Conservation (phyloP, 2,329 filamentous ascomycete species). For the Neurospora crassa region DNA sequence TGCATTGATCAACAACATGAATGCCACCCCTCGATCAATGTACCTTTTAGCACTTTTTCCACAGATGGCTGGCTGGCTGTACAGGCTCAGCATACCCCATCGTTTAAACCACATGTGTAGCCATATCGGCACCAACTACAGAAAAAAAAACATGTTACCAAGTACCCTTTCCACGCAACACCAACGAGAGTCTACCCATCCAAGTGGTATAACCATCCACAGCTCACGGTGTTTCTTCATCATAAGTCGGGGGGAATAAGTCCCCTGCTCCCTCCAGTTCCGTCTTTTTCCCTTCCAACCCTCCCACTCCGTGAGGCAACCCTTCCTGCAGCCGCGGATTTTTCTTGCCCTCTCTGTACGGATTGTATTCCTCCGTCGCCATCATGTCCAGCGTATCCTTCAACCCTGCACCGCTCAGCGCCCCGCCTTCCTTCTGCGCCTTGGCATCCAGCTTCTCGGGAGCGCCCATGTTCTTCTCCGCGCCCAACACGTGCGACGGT, state of each 20-base stretch:
- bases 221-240: background rate
- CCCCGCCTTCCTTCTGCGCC: background rate
- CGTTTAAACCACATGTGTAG: background rate
- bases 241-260: background rate
- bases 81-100: background rate
- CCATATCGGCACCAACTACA: background rate
- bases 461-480: conserved; percentile 3
- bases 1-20: background rate
- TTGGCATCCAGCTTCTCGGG: background rate
- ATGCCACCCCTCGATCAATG: background rate
- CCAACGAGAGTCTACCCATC: background rate
- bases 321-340: background rate
- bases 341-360: background rate
- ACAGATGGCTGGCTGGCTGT: background rate
- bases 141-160: background rate
- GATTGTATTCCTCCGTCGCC: background rate
- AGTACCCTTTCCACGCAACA: background rate
- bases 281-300: background rate
- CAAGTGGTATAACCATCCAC: background rate
- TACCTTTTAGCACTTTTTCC: background rate
- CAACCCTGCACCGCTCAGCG: background rate
- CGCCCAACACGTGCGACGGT: conserved; percentile 3
- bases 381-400: background rate
- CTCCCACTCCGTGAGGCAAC: background rate
- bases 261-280: background rate